phyloP scores from a whole-genome alignment of 2,329 filamentous ascomycete genomes.

The Aspergillus terreus region DNA sequence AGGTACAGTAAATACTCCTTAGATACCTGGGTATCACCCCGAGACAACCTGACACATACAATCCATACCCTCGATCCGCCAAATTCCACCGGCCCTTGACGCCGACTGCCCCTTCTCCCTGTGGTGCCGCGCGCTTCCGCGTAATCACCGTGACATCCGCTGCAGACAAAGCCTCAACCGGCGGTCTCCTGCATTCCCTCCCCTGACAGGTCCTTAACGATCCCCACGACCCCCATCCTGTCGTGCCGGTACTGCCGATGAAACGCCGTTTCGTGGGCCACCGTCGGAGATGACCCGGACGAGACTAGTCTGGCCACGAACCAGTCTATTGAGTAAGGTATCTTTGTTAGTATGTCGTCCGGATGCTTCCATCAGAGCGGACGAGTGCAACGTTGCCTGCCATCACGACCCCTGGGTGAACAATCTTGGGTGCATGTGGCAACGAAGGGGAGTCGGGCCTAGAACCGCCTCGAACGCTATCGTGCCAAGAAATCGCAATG shows the following conservation, averaged over 20 bases:
- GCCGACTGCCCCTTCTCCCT: background rate
- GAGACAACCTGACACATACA: background rate
- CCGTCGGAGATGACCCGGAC: background rate
- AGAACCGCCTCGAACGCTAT: too few species aligned
- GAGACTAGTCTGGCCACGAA: background rate
- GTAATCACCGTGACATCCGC: background rate
- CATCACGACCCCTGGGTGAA: too few species aligned
- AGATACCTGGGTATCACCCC: too few species aligned
- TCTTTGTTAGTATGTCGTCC: too few species aligned
- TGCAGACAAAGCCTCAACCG: background rate
- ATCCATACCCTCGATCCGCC: background rate
- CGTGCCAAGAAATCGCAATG: too few species aligned
- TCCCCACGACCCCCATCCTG: background rate
- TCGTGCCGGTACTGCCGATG: background rate
- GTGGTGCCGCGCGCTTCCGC: background rate
- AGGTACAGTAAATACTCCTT: too few species aligned
- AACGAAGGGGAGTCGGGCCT: too few species aligned
- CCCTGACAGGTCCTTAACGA: background rate
- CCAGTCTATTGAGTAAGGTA: too few species aligned
- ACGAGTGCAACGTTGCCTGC: too few species aligned
- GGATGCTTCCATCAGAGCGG: too few species aligned
- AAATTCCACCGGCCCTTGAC: background rate
- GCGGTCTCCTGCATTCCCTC: too few species aligned
- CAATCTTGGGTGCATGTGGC: too few species aligned
- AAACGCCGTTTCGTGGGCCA: background rate